Evolutionary conservation across 2,329 filamentous ascomycete species (phyloP).

Genomic region (Hypoxylon sp.): DNA sequence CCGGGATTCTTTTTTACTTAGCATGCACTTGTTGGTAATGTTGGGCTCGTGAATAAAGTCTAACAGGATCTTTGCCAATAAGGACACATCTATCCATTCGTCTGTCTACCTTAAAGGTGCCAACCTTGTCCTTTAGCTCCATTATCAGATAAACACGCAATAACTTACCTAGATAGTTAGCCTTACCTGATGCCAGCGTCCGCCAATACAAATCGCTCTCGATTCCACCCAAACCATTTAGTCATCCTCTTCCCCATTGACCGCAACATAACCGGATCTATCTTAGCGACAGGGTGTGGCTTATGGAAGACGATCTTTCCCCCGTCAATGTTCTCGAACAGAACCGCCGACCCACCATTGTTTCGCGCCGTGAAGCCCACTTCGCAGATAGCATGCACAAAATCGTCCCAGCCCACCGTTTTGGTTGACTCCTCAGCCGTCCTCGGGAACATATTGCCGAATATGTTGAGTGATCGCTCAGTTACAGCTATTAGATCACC

Average conservation of each 20-base stretch:
- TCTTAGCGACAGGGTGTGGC: slow-evolving; percentile 22
- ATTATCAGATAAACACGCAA: too few relatives aligned
- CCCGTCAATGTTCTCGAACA: slow-evolving; percentile 3
- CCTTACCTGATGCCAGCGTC: neutral
- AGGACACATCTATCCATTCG: too few relatives aligned
- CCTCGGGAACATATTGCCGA: slow-evolving; percentile 19
- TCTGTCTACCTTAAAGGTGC: too few relatives aligned
- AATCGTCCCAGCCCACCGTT: slow-evolving; percentile 11
- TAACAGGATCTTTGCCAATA: too few relatives aligned
- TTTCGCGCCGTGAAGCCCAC: slow-evolving; percentile 17
- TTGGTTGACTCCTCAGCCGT: slow-evolving; percentile 14
- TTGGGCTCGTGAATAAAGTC: too few relatives aligned
- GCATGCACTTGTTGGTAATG: too few relatives aligned
- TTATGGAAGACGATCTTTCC: slow-evolving; percentile 22
- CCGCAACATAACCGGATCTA: slow-evolving; percentile 12
- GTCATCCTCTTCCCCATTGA: slow-evolving; percentile 19
- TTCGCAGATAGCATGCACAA: slow-evolving; percentile 16
- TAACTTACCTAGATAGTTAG: too few relatives aligned
- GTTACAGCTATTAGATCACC: neutral
- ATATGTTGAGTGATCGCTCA: slow-evolving; percentile 1
- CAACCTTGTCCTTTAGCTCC: too few relatives aligned
- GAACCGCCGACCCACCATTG: slow-evolving; percentile 19
- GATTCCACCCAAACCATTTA: slow-evolving; percentile 14
- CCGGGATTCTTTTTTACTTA: too few relatives aligned
- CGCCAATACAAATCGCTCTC: slow-evolving; percentile 18